These are phyloP conservation scores for Cladophialophora yegresii DNA, from an alignment of 2,329 filamentous ascomycete genomes.

Conservation along the genomic window DNA sequence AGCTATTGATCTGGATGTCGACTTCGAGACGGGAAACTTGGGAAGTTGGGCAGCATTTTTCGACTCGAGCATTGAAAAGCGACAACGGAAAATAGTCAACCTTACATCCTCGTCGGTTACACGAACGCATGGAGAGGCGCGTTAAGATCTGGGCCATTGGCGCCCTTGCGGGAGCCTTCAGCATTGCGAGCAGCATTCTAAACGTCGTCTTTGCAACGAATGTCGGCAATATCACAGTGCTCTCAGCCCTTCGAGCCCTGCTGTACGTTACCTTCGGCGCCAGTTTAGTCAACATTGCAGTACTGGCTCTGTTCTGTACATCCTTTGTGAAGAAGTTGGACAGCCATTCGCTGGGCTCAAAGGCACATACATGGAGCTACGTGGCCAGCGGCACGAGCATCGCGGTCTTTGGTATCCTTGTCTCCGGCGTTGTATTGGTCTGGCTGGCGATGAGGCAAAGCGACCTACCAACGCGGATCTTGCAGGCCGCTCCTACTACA, in stretches of 20 bases:
- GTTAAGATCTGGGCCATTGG: constrained; percentile 32
- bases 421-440: constrained; percentile 31
- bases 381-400: constrained; percentile 19
- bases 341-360: constrained; percentile 20
- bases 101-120: constrained; percentile 17
- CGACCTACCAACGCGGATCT: constrained; percentile 25
- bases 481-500: constrained; percentile 15
- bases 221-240: constrained; percentile 10
- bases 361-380: constrained; percentile 21
- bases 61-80: not conserved
- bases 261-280: constrained; percentile 33
- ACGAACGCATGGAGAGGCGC: constrained; percentile 28
- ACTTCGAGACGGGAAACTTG: not conserved
- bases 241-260: constrained; percentile 27
- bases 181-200: constrained; percentile 30
- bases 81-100: constrained; percentile 3
- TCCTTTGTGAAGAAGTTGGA: constrained; percentile 24
- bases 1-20: constrained; percentile 18
- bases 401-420: constrained; percentile 20
- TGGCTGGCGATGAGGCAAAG: constrained; percentile 27
- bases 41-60: not conserved
- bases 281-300: constrained; percentile 25
- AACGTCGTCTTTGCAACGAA: constrained; percentile 32
- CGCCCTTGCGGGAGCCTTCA: constrained; percentile 25
- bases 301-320: constrained; percentile 28